Percentiles rank a stretch among this genome's conserved stretches.
These are phyloP conservation scores for Mycena capillaripes DNA, from an alignment of 768 basidiomycete species.

Conservation along the genomic window DNA sequence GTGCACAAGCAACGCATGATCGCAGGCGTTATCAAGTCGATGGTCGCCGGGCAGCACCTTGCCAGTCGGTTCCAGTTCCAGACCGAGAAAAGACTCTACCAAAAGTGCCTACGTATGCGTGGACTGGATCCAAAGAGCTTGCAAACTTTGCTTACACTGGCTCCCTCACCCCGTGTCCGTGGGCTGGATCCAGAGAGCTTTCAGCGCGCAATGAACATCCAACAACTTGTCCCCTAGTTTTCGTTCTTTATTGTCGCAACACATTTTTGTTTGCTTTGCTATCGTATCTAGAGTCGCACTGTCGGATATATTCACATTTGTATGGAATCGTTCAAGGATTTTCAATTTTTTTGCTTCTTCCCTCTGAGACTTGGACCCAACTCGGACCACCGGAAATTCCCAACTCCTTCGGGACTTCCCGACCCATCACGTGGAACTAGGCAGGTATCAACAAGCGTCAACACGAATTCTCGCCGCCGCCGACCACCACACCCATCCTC, in stretches of 20 bases:
- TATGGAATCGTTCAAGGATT: neutral
- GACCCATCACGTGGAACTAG: neutral
- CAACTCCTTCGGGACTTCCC: too few species aligned
- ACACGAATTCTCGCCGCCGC: constrained; percentile 8
- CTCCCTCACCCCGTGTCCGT: constrained; percentile 54
- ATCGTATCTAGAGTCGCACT: constrained; percentile 38
- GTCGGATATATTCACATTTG: constrained; percentile 29
- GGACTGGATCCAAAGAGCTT: constrained; percentile 72
- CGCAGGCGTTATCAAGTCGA: constrained; percentile 82
- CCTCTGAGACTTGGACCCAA: too few species aligned
- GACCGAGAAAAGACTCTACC: constrained; percentile 82
- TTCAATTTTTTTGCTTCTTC: too few species aligned
- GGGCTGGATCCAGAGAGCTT: constrained; percentile 72
- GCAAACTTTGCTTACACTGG: constrained; percentile 52
- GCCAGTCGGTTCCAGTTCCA: constrained; percentile 79
- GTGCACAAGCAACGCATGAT: constrained; percentile 90
- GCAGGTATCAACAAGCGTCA: neutral
- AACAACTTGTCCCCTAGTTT: constrained; percentile 32
- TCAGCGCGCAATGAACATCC: constrained; percentile 40
- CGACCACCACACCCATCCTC: constrained; percentile 26
- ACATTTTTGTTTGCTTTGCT: constrained; percentile 32
- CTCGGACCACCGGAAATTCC: too few species aligned
- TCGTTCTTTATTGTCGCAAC: constrained; percentile 36
- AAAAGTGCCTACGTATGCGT: constrained; percentile 78
- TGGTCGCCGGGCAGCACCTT: constrained; percentile 88